Conservation (phyloP, 2,329 filamentous ascomycete genomes). For the Cordyceps farinosa region DNA sequence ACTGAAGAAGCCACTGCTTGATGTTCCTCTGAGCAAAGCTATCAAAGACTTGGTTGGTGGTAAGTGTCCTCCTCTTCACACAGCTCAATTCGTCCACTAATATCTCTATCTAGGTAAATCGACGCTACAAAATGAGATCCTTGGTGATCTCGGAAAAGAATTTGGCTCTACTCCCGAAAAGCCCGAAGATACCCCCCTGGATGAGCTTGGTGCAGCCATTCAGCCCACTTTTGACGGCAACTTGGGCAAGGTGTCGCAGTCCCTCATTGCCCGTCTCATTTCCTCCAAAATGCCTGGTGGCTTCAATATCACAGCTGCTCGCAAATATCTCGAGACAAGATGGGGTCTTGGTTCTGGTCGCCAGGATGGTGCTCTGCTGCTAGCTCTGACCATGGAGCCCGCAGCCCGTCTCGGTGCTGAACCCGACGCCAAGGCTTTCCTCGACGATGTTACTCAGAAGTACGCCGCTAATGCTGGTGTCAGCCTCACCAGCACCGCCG, state of each 20-base stretch:
- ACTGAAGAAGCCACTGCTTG: slow-evolving; percentile 86
- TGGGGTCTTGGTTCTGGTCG: slow-evolving; percentile 85
- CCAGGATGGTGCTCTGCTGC: slow-evolving; percentile 84
- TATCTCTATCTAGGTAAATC: slow-evolving; percentile 70
- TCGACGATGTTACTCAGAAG: slow-evolving; percentile 85
- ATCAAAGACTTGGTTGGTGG: slow-evolving; percentile 98
- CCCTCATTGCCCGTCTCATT: slow-evolving; percentile 87
- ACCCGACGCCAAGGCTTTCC: slow-evolving; percentile 83
- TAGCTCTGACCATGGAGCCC: slow-evolving; percentile 92
- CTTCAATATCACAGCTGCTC: slow-evolving; percentile 94
- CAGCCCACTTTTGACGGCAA: slow-evolving; percentile 99
- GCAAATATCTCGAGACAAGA: slow-evolving; percentile 91
- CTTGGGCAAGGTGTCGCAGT: slow-evolving; percentile 92
- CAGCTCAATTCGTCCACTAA: slow-evolving; percentile 1
- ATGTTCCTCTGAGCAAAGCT: slow-evolving; percentile 90
- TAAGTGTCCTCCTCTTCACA: slow-evolving; percentile 45
- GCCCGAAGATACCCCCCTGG: slow-evolving; percentile 93
- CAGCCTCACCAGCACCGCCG: slow-evolving; percentile 72
- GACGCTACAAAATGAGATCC: slow-evolving; percentile 96
- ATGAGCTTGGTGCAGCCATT: slow-evolving; percentile 92
- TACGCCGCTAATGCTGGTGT: slow-evolving; percentile 83
- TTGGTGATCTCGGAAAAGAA: slow-evolving; percentile 96
- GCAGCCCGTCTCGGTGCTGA: slow-evolving; percentile 84
- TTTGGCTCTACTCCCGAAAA: slow-evolving; percentile 98
- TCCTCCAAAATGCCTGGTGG: slow-evolving; percentile 99